Evolutionary conservation across 163 green algal species (phyloP).

Genomic region (Scenedesmus sp.): DNA sequence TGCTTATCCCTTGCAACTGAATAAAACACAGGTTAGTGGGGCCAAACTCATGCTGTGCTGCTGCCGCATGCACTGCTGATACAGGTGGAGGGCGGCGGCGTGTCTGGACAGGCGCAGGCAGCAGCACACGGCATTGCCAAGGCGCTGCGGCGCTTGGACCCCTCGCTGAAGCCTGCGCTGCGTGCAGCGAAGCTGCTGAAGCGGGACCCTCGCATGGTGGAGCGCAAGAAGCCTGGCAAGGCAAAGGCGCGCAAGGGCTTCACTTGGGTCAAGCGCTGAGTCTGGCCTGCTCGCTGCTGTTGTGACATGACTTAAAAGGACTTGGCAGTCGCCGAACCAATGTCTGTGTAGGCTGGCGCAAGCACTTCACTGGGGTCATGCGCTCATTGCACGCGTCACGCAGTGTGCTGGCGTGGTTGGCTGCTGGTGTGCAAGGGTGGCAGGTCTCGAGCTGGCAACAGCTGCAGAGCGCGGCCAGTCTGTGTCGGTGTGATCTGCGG

Average conservation of each 20-base stretch:
- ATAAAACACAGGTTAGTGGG: too few species aligned
- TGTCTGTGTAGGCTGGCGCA: too few species aligned
- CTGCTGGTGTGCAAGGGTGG: too few species aligned
- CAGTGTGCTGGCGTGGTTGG: too few species aligned
- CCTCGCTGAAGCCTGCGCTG: slow-evolving; percentile 62
- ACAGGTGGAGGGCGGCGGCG: slow-evolving; percentile 70
- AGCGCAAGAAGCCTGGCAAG: slow-evolving; percentile 96
- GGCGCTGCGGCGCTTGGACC: slow-evolving; percentile 77
- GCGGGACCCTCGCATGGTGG: slow-evolving; percentile 71
- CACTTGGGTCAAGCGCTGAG: slow-evolving; percentile 95
- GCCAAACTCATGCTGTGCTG: neutral
- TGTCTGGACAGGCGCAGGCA: slow-evolving; percentile 81
- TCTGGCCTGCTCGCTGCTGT: neutral
- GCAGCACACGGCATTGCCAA: slow-evolving; percentile 87
- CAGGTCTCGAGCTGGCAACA: too few species aligned
- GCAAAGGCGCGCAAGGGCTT: slow-evolving; percentile 93
- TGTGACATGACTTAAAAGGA: neutral
- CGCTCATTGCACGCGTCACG: too few species aligned
- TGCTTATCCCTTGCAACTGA: too few species aligned
- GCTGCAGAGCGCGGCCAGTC: too few species aligned
- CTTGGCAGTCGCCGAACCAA: too few species aligned
- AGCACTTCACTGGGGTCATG: too few species aligned
- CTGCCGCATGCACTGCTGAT: slow-evolving; percentile 27
- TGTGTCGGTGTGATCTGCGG: too few species aligned
- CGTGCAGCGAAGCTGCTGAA: slow-evolving; percentile 67